A percentile compares a stretch with the other conserved stretches of the same genome.
Conservation (phyloP, 306 rosid genomes). For the Lablab purpureus region DNA sequence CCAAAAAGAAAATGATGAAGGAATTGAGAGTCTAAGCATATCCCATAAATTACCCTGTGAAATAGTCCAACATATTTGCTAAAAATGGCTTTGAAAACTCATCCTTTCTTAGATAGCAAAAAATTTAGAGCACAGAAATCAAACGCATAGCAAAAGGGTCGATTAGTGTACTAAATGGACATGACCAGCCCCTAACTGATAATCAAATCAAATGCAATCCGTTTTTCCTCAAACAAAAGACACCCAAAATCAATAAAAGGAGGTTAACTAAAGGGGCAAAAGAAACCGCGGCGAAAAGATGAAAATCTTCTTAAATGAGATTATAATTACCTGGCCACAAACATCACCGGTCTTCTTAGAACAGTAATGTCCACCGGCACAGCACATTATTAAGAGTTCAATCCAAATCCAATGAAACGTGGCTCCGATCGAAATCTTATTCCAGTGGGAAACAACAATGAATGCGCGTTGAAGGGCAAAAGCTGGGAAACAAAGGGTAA, state of each 20-base stretch:
- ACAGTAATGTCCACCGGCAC: constrained; percentile 78
- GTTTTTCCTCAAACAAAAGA: not conserved
- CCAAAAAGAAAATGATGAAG: not conserved
- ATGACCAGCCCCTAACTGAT: not conserved
- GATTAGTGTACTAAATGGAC: not conserved
- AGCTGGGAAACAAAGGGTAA: not conserved
- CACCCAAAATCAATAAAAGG: not conserved
- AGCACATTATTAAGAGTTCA: constrained; percentile 59
- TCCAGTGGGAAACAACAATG: not conserved
- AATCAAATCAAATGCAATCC: not conserved
- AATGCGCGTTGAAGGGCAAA: not conserved
- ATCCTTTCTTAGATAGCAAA: not conserved
- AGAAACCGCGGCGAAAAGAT: not conserved
- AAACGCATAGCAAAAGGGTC: not conserved
- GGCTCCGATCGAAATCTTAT: constrained; percentile 9
- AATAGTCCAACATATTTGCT: not conserved
- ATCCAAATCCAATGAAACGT: not conserved
- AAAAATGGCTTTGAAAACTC: not conserved
- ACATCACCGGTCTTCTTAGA: constrained; percentile 73
- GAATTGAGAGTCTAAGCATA: not conserved
- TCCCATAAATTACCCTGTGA: not conserved
- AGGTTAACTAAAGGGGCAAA: not conserved
- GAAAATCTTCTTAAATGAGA: not conserved
- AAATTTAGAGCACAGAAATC: constrained; percentile 1
- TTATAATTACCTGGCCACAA: constrained; percentile 73